These are phyloP conservation scores for Rhodomyrtus tomentosa DNA, from an alignment of 345 rosid genomes.

Conservation along the genomic window DNA sequence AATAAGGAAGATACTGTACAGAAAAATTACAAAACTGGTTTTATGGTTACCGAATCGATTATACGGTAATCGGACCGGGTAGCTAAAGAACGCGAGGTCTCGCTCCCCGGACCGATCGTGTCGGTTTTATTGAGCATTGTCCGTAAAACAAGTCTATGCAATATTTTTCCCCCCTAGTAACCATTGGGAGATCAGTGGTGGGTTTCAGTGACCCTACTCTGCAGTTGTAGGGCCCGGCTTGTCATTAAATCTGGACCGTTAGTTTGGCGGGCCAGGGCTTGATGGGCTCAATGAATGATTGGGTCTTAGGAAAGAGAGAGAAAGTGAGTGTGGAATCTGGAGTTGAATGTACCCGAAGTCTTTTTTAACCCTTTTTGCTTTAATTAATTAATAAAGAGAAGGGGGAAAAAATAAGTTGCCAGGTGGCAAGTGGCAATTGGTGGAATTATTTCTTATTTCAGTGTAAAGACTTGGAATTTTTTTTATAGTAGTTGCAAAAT, in stretches of 20 bases:
- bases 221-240: neutral
- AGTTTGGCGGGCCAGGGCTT: conserved; percentile 7
- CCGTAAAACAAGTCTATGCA: neutral
- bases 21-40: neutral
- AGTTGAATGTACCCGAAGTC: neutral
- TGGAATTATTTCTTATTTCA: neutral
- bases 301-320: conserved; percentile 1
- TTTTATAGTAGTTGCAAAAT: neutral
- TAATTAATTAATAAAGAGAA: neutral
- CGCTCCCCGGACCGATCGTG: too few relatives aligned
- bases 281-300: conserved; percentile 28
- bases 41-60: neutral
- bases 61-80: neutral
- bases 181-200: conserved; percentile 19
- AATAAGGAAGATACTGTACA: neutral
- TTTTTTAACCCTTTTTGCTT: neutral
- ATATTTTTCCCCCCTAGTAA: neutral
- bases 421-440: neutral
- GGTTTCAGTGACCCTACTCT: conserved; percentile 18
- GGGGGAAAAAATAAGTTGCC: fast-evolving
- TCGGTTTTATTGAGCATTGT: neutral
- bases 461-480: neutral
- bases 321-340: neutral
- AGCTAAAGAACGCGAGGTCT: neutral
- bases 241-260: conserved; percentile 20